Conservation (phyloP, 1,284 basidiomycete species). For the Sphaerobolus stellatus region DNA sequence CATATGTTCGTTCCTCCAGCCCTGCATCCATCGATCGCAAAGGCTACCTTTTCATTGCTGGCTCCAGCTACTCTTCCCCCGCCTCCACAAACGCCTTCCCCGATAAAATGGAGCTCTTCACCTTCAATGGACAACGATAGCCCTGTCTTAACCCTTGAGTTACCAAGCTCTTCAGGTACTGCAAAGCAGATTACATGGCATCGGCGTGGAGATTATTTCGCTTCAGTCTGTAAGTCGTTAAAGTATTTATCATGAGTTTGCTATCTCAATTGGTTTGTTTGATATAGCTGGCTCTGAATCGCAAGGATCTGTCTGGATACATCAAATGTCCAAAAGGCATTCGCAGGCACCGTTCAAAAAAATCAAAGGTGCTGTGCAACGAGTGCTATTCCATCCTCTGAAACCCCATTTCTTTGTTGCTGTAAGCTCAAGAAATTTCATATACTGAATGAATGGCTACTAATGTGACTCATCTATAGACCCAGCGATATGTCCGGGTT, state of each 20-base stretch:
- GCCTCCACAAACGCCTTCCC: constrained; percentile 55
- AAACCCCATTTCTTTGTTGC: constrained; percentile 98
- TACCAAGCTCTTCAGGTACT: constrained; percentile 70
- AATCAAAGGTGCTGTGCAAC: constrained; percentile 86
- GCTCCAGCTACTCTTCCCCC: constrained; percentile 64
- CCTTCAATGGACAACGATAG: constrained; percentile 47
- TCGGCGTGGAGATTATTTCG: constrained; percentile 92
- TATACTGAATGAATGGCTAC: constrained; percentile 1
- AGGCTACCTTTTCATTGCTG: constrained; percentile 65
- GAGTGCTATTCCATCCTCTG: constrained; percentile 90
- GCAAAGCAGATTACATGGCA: constrained; percentile 92
- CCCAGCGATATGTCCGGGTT: constrained; percentile 93
- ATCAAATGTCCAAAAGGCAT: constrained; percentile 90
- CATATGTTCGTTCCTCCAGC: constrained; percentile 84
- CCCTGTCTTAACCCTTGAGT: constrained; percentile 57
- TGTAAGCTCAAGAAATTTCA: constrained; percentile 46
- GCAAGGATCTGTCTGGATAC: constrained; percentile 85
- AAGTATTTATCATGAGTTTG: no score
- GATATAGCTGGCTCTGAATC: constrained; percentile 61
- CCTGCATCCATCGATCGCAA: constrained; percentile 56
- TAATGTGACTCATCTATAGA: constrained; percentile 45
- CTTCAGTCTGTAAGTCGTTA: constrained; percentile 75
- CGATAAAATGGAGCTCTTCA: constrained; percentile 64
- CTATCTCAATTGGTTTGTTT: no score
- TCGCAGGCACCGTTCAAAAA: constrained; percentile 98